phyloP scores from a whole-genome alignment of 1,139 yeast species.

The Suhomyces bokatorum region DNA sequence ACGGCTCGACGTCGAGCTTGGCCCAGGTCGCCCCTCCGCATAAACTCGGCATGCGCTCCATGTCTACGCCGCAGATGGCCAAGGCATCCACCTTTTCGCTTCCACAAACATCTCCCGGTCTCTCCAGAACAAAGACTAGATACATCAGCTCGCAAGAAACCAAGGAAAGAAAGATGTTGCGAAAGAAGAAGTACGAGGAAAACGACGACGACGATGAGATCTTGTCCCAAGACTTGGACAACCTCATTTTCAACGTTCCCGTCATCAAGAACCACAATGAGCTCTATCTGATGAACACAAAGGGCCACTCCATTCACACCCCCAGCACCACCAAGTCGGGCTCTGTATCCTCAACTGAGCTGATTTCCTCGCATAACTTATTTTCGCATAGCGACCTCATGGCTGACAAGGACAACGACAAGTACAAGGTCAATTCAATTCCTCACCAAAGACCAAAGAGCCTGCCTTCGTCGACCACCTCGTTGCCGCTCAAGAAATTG shows the following conservation, averaged over 20 bases:
- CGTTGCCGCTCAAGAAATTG: not conserved
- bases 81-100: conserved; percentile 7
- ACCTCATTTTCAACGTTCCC: conserved; percentile 47
- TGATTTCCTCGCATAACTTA: not conserved
- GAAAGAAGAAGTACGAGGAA: conserved; percentile 47
- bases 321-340: conserved; percentile 9
- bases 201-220: conserved; percentile 47
- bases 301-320: conserved; percentile 6
- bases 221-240: conserved; percentile 37
- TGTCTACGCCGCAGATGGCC: conserved; percentile 8
- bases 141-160: conserved; percentile 39
- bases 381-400: conserved; percentile 30
- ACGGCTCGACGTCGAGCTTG: conserved; percentile 7
- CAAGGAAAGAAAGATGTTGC: conserved; percentile 39
- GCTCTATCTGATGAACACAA: conserved; percentile 24
- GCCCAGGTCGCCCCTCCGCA: conserved; percentile 5
- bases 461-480: too few relatives aligned
- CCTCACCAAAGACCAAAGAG: conserved; percentile 1
- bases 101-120: conserved; percentile 3
- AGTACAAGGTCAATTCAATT: conserved; percentile 22
- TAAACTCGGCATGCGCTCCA: conserved; percentile 2
- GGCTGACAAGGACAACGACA: conserved; percentile 30
- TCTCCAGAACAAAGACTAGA: conserved; percentile 35
- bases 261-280: conserved; percentile 41
- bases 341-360: conserved; percentile 1